phyloP scores from a whole-genome alignment of 2,329 filamentous ascomycete species.

The Hymenoscyphus fraxineus region DNA sequence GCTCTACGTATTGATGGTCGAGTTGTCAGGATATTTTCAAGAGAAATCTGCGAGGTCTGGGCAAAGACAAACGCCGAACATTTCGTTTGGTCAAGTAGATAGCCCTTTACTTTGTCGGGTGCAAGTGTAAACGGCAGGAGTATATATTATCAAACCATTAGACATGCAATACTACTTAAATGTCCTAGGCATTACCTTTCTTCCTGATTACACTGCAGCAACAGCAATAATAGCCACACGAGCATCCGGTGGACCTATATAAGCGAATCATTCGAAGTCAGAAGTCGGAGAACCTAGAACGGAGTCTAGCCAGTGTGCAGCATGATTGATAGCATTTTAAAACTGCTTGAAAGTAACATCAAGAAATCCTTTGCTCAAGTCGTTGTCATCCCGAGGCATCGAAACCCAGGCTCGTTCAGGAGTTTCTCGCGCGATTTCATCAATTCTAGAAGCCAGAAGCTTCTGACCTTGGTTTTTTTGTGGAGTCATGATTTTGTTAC shows the following conservation, averaged over 20 bases:
- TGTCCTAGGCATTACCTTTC: not conserved
- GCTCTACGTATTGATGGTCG: not conserved
- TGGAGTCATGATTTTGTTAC: no score
- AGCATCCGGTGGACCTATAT: slow-evolving; percentile 6
- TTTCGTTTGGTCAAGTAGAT: not conserved
- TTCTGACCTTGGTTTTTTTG: not conserved
- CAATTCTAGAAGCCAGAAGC: not conserved
- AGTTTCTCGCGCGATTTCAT: not conserved
- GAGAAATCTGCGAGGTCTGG: not conserved
- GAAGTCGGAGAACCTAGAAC: not conserved
- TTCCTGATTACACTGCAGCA: slow-evolving; percentile 1
- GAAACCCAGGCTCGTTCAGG: not conserved
- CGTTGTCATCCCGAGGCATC: not conserved
- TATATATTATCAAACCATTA: not conserved
- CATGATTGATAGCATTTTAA: slow-evolving; percentile 3
- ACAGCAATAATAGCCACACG: slow-evolving; percentile 8
- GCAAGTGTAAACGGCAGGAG: not conserved
- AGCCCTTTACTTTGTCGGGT: not conserved
- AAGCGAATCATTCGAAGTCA: slow-evolving; percentile 3
- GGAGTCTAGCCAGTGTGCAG: not conserved
- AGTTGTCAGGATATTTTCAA: not conserved
- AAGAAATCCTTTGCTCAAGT: not conserved
- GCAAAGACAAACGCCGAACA: not conserved
- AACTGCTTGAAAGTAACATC: slow-evolving; percentile 1
- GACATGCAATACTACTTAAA: no score